These are phyloP conservation scores for Exophiala xenobiotica DNA, from an alignment of 2,329 filamentous ascomycete species.

Conservation along the genomic window DNA sequence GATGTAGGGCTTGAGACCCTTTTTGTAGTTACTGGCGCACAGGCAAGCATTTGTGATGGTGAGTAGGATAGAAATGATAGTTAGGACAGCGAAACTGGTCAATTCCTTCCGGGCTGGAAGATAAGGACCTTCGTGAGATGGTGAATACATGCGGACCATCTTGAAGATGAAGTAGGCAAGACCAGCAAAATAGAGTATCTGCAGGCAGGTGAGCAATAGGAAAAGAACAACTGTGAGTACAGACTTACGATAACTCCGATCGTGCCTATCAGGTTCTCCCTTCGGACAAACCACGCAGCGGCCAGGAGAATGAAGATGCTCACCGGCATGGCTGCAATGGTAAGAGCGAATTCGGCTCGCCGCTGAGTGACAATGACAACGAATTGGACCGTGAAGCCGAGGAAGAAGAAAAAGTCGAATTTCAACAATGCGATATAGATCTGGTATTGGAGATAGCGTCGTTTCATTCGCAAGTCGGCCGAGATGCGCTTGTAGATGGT, in stretches of 20 bases:
- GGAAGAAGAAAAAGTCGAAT: slow-evolving; percentile 99
- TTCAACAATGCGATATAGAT: slow-evolving; percentile 97
- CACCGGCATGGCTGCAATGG: slow-evolving; percentile 83
- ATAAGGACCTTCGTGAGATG: slow-evolving; percentile 62
- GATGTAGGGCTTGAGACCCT: slow-evolving; percentile 85
- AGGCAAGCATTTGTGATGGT: slow-evolving; percentile 85
- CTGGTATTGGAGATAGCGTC: slow-evolving; percentile 94
- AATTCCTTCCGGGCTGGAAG: slow-evolving; percentile 77
- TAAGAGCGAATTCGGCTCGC: slow-evolving; percentile 76
- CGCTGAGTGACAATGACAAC: slow-evolving; percentile 79
- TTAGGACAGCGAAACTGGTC: slow-evolving; percentile 91
- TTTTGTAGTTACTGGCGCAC: slow-evolving; percentile 87
- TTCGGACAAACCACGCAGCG: slow-evolving; percentile 80
- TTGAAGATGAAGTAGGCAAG: slow-evolving; percentile 98
- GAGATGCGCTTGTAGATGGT: slow-evolving; percentile 99
- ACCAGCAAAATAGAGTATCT: slow-evolving; percentile 79
- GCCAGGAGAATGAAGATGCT: slow-evolving; percentile 85
- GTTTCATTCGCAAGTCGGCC: slow-evolving; percentile 94
- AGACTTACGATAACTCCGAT: slow-evolving; percentile 64
- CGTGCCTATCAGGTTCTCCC: slow-evolving; percentile 80
- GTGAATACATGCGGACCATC: slow-evolving; percentile 89
- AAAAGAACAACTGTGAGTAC: background rate
- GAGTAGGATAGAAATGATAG: slow-evolving; percentile 79
- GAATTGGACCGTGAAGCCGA: slow-evolving; percentile 97
- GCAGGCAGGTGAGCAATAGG: slow-evolving; percentile 2